Conservation (phyloP, 2,329 filamentous ascomycete genomes). For the Domatiomyces globalis region DNA sequence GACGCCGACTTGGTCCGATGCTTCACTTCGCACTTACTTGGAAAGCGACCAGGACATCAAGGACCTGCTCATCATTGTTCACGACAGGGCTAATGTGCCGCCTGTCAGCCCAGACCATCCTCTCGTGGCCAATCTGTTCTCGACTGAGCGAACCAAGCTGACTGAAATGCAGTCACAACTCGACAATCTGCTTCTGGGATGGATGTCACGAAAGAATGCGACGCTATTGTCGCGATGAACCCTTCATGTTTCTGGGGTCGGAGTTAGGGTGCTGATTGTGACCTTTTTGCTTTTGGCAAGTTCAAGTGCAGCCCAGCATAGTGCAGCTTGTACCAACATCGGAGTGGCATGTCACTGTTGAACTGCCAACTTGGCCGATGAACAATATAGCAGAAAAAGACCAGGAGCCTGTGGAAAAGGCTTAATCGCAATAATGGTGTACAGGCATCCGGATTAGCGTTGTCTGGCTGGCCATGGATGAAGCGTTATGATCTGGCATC, state of each 20-base stretch:
- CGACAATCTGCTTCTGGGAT: constrained; percentile 72
- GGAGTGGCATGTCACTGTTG: not conserved
- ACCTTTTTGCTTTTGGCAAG: not conserved
- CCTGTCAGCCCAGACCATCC: constrained; percentile 76
- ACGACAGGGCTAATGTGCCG: constrained; percentile 73
- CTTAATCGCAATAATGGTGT: not conserved
- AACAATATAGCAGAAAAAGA: not conserved
- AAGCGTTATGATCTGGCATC: not conserved
- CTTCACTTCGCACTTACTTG: constrained; percentile 72
- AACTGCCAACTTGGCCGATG: not conserved
- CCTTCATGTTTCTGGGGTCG: not conserved
- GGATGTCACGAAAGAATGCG: constrained; percentile 42
- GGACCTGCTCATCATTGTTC: constrained; percentile 79
- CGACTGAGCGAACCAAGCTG: constrained; percentile 71
- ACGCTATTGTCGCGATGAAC: constrained; percentile 7
- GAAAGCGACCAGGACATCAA: constrained; percentile 80
- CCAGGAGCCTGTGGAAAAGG: not conserved
- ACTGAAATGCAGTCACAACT: constrained; percentile 81
- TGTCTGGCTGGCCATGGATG: not conserved
- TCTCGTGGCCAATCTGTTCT: constrained; percentile 64
- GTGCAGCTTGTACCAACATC: no score
- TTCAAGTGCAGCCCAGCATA: not conserved
- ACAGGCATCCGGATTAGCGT: not conserved
- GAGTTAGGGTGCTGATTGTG: not conserved
- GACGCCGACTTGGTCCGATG: constrained; percentile 69